These are phyloP conservation scores for Zymoseptoria brevis DNA, from an alignment of 2,329 filamentous ascomycete genomes.

Conservation along the genomic window DNA sequence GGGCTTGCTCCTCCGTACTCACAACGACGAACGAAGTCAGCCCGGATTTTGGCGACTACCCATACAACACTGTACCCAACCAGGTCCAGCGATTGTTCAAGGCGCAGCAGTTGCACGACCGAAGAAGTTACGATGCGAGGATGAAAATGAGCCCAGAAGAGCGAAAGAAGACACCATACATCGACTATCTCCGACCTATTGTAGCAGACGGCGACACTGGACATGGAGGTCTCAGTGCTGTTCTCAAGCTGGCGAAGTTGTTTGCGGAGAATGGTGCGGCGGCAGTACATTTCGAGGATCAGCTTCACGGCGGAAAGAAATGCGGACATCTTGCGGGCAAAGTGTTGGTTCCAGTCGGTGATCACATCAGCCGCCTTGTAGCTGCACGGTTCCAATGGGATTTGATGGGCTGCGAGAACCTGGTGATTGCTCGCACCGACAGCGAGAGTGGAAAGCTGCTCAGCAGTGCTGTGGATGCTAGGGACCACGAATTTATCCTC, in stretches of 20 bases:
- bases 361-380: slow-evolving; percentile 91
- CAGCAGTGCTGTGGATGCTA: slow-evolving; percentile 82
- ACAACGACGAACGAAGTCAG: slow-evolving; percentile 96
- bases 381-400: slow-evolving; percentile 97
- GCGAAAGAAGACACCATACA: slow-evolving; percentile 68
- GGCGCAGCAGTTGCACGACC: slow-evolving; percentile 92
- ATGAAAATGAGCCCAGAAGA: slow-evolving; percentile 68
- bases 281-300: slow-evolving; percentile 95
- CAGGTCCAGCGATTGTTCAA: slow-evolving; percentile 95
- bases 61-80: slow-evolving; percentile 97
- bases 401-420: slow-evolving; percentile 90
- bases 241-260: slow-evolving; percentile 91
- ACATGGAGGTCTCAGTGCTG: slow-evolving; percentile 84
- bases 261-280: slow-evolving; percentile 97
- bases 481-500: slow-evolving; percentile 95
- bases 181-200: slow-evolving; percentile 90
- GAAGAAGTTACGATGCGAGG: slow-evolving; percentile 84
- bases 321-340: slow-evolving; percentile 95
- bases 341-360: slow-evolving; percentile 83
- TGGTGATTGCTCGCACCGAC: slow-evolving; percentile 90
- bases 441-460: slow-evolving; percentile 88
- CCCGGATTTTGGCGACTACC: slow-evolving; percentile 96
- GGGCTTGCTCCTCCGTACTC: slow-evolving; percentile 90
- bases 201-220: slow-evolving; percentile 93
- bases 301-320: slow-evolving; percentile 96